Base-by-base conservation (phyloP, 179 eudicot species). In the Heliamphora pulchella region DNA sequence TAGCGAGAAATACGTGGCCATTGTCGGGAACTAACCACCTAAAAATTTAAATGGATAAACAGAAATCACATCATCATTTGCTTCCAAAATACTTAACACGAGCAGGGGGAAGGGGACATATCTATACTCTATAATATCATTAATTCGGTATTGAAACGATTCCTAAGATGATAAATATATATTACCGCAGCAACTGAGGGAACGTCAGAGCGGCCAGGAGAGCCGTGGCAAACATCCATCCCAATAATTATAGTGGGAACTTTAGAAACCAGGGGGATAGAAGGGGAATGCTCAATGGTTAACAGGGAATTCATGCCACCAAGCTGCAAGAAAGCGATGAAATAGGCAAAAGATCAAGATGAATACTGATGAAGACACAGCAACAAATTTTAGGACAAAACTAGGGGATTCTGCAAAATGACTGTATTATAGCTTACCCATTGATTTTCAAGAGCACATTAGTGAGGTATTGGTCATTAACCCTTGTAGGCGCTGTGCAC, bases 161-260 rank as follows among this genome's bases (percentile, higher is more conserved):
- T n/a, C n/a, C n/a, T n/a, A n/a, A n/a, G n/a, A n/a, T n/a, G n/a
- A n/a, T n/a, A n/a, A n/a, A n/a, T n/a, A n/a, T n/a, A n/a, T n/a
- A n/a, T 85, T 85, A 91, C 97, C 81, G 97, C 97, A 72, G 97
- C 97, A 85, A 93, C 91, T 55, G 98, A 94, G 10, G 97, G 98
- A 4, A 90, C 75, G 86, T 94, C 98, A 82, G 98, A 89, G n/a
- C 89, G 98, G 68, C 98, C 95, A 65, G 97, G 96, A 18, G 95
- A 88, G 13, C 96, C 96, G 80, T 94, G 98, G 0, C 97, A 94
- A 1, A 94, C 98, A 83, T 94, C 97, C 94, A 92, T 94, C 15
- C 98, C 98, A n/a, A 94, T 83, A 69, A 94, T 91, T n/a, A 90
- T 78, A 22, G 98, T 90, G 9, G 97, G 96, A 57, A 82, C 85